Conservation (phyloP, 164 flowering plant genomes). For the Chimonanthus salicifolius region DNA sequence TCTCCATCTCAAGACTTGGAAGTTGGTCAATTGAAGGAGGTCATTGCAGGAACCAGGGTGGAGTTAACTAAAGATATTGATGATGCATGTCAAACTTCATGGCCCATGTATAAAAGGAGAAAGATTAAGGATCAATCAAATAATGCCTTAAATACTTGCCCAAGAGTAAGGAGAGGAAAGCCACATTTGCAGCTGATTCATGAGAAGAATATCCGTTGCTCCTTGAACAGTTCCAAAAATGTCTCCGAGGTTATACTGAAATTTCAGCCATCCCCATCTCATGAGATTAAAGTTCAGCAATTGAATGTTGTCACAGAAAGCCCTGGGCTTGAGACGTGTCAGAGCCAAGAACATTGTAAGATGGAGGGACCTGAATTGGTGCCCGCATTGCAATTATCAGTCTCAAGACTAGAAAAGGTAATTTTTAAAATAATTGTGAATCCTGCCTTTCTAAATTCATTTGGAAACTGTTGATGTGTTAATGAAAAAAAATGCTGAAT, state of each 20-base stretch:
- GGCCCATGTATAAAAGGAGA: constrained; percentile 50
- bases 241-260: constrained; percentile 11
- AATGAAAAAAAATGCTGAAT: too few relatives aligned
- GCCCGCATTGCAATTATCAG: constrained; percentile 7
- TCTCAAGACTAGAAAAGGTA: constrained; percentile 34
- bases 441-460: not conserved
- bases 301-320: constrained; percentile 9
- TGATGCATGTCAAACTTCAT: constrained; percentile 23
- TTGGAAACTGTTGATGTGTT: not conserved
- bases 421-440: not conserved
- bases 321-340: constrained; percentile 13
- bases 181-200: constrained; percentile 10
- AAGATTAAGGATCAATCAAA: constrained; percentile 25
- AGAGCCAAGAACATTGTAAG: constrained; percentile 7
- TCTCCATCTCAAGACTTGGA: constrained; percentile 13
- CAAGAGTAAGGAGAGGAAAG: constrained; percentile 19
- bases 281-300: constrained; percentile 11
- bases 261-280: constrained; percentile 10
- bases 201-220: constrained; percentile 2
- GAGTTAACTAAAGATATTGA: constrained; percentile 6
- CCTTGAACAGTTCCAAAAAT: constrained; percentile 12
- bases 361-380: constrained; percentile 20
- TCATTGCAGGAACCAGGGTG: not conserved
- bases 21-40: constrained; percentile 10
- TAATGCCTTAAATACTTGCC: constrained; percentile 22